These are phyloP conservation scores for Exidia glandulosa DNA, from an alignment of 768 basidiomycete species.

Conservation along the genomic window DNA sequence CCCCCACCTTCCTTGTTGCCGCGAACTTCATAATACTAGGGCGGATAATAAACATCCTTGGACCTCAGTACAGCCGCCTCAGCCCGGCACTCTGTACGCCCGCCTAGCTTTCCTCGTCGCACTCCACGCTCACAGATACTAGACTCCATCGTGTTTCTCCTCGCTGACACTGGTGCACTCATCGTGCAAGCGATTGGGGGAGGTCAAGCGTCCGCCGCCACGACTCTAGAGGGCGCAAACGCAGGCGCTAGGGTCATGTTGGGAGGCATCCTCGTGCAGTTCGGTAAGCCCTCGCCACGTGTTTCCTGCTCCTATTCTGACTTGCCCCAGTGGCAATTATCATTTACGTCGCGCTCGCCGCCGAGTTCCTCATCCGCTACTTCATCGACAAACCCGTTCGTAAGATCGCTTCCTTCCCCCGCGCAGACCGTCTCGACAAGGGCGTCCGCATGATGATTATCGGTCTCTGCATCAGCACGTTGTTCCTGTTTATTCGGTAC, in stretches of 20 bases:
- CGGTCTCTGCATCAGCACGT: conserved; percentile 26
- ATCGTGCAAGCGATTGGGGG: conserved; percentile 31
- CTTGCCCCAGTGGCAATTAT: conserved; percentile 27
- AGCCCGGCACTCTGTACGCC: conserved; percentile 9
- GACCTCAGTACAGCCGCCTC: conserved; percentile 37
- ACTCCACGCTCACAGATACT: background rate
- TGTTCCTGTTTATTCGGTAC: conserved; percentile 36
- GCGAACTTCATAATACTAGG: conserved; percentile 52
- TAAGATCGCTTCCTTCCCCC: background rate
- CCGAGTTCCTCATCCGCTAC: conserved; percentile 38
- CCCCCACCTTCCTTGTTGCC: conserved; percentile 45
- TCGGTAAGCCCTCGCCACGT: conserved; percentile 2
- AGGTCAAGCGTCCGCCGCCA: conserved; percentile 15
- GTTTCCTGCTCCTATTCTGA: background rate
- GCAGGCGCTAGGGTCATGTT: conserved; percentile 8
- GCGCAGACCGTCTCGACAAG: background rate
- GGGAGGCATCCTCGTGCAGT: conserved; percentile 12
- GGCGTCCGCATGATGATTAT: conserved; percentile 14
- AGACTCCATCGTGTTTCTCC: conserved; percentile 8
- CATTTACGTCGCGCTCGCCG: conserved; percentile 28
- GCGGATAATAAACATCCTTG: conserved; percentile 31
- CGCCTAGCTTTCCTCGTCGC: background rate
- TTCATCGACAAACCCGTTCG: conserved; percentile 24
- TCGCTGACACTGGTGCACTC: conserved; percentile 25
- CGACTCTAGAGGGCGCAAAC: conserved; percentile 5